A percentile compares a stretch with the other conserved stretches of the same genome.
Evolutionary conservation across 2,329 filamentous ascomycete species (phyloP).

Genomic region (Verticillium longisporum): DNA sequence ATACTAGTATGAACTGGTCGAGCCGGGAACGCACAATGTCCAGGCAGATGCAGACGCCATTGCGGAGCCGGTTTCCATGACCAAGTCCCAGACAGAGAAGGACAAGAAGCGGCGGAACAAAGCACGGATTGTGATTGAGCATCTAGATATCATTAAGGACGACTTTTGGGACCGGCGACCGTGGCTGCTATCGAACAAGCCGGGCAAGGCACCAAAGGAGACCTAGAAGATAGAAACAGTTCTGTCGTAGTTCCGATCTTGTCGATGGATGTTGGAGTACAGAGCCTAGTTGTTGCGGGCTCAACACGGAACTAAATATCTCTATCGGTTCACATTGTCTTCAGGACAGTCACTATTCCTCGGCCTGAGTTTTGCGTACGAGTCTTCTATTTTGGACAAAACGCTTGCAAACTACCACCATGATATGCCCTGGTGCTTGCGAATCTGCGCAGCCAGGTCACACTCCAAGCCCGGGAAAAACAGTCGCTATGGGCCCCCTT

Average conservation of each 20-base stretch:
- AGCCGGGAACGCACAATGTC: conserved; percentile 43
- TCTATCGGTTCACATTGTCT: no score
- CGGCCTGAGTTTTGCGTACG: not conserved
- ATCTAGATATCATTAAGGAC: conserved; percentile 91
- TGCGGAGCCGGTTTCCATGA: conserved; percentile 50
- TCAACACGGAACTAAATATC: no score
- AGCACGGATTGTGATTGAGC: conserved; percentile 72
- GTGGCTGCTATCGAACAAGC: conserved; percentile 73
- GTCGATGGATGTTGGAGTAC: no score
- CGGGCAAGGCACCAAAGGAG: conserved; percentile 62
- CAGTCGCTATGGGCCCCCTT: no score
- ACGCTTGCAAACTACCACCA: not conserved
- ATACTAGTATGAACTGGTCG: conserved; percentile 62
- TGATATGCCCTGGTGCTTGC: not conserved
- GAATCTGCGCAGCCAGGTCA: no score
- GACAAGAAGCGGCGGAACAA: conserved; percentile 76
- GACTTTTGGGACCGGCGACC: conserved; percentile 86
- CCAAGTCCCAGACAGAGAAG: conserved; percentile 77
- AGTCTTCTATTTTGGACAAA: not conserved
- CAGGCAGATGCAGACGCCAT: conserved; percentile 38
- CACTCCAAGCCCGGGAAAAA: no score
- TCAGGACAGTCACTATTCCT: no score
- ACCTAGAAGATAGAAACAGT: conserved; percentile 22
- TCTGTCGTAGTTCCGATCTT: not conserved
- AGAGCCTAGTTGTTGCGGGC: no score